Base-by-base conservation (phyloP, 148 eudicot species). In the Gaultheria prostrata region DNA sequence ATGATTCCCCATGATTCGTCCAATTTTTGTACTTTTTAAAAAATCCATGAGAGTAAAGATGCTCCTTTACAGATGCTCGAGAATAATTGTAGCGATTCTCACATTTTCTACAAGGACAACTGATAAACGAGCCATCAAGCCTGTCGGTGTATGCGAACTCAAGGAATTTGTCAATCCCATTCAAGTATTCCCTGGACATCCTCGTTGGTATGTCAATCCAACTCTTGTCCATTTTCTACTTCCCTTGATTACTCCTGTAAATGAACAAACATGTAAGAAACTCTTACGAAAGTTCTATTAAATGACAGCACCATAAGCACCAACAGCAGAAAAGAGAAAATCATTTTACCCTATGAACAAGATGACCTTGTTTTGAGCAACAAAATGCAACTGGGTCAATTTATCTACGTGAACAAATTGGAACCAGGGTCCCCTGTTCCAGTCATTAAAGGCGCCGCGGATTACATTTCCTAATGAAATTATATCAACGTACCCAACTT, bases 341-440 rank as follows among this genome's bases (percentile, higher is more conserved):
- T 88, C 0, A 91, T 89, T 46, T 85, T 94, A 10, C 97, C 97
- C 4, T 88, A 86, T 61, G 99, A 97, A 15, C 97, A 97, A 88
- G 98, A 94, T 76, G 99, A 94, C 83, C 93, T 97, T 76, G 94
- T 97, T 65, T 56, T 97, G 13, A 94, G 97, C 87, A 91, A 97
- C 78, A 92, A 91, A 83, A 87, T 97, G 91, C 98, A 94, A 69
- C 80, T 97, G 35, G 99, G 99, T 0, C 99, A 97, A 87, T 94
- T 94, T 86, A 85, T 94, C 49, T 92, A 94, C 73, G 92, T 94
- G 5, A 97, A 97, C 0, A 88, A 80, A 81, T 46, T 97, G 20
- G 97, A 93, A 63, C 92, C 94, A 0, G 97, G 97, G 0, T 94
- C 95, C 20, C 99, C 98, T 18, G 98, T 97, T 82, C 99, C 98